A percentile compares a stretch with the other conserved stretches of the same genome.
Evolutionary conservation across 805 yeast genomes (phyloP).

Genomic region (Starmerella stigmatis): DNA sequence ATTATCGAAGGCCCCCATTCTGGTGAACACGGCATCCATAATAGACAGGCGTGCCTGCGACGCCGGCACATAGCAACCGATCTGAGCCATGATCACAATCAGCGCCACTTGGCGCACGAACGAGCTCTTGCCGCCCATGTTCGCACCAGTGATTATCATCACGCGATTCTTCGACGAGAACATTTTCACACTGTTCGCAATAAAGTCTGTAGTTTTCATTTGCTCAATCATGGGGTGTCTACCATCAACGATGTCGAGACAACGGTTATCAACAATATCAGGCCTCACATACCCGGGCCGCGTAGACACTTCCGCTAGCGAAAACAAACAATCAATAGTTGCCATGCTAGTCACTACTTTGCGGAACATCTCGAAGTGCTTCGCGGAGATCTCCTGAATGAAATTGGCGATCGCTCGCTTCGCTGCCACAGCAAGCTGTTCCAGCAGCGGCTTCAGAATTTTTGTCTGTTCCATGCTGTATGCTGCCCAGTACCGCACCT

Average conservation of each 20-base stretch:
- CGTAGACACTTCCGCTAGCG: conserved; percentile 52
- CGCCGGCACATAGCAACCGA: conserved; percentile 71
- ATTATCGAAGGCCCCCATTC: conserved; percentile 77
- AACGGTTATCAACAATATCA: conserved; percentile 36
- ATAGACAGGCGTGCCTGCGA: conserved; percentile 49
- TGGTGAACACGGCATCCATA: conserved; percentile 46
- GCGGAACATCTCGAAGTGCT: conserved; percentile 34
- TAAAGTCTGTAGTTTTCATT: conserved; percentile 37
- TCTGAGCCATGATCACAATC: conserved; percentile 59
- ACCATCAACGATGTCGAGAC: conserved; percentile 44
- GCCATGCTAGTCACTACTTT: conserved; percentile 42
- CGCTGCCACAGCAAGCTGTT: conserved; percentile 38
- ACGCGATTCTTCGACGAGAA: conserved; percentile 39
- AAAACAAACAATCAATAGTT: conserved; percentile 53
- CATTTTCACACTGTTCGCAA: conserved; percentile 57
- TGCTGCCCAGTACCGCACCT: conserved; percentile 67
- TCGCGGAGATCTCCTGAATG: conserved; percentile 32
- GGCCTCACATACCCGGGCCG: conserved; percentile 44
- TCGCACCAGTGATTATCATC: conserved; percentile 70
- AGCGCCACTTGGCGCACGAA: conserved; percentile 66
- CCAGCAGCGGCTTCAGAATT: conserved; percentile 50
- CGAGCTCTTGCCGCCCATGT: conserved; percentile 81
- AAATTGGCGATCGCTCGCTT: conserved; percentile 40
- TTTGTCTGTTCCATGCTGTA: conserved; percentile 42
- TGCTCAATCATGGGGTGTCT: conserved; percentile 60